Evolutionary conservation across 1,284 basidiomycete genomes (phyloP).

Genomic region (Boletus hoseneyae): DNA sequence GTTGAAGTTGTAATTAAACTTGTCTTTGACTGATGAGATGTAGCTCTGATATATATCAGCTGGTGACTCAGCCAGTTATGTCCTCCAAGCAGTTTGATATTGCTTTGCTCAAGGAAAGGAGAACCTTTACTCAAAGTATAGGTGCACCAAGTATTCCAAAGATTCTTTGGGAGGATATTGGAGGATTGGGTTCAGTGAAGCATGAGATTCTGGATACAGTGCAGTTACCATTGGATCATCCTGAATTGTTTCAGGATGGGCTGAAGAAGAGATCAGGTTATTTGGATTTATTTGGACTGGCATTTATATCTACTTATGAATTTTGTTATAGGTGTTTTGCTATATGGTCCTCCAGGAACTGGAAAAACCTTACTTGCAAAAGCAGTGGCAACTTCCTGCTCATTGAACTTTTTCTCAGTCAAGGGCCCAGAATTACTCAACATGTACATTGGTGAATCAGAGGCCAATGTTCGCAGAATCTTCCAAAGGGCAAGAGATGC

Average conservation of each 20-base stretch:
- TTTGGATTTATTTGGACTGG: neutral
- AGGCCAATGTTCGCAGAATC: constrained; percentile 90
- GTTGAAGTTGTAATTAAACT: neutral
- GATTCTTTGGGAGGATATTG: constrained; percentile 98
- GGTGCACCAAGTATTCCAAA: constrained; percentile 96
- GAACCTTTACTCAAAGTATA: constrained; percentile 87
- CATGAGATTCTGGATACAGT: constrained; percentile 96
- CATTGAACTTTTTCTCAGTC: constrained; percentile 93
- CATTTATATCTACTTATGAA: constrained; percentile 1
- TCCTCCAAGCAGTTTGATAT: constrained; percentile 64
- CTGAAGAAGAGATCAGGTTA: constrained; percentile 93
- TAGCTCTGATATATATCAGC: constrained; percentile 7
- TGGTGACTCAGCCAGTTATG: constrained; percentile 9
- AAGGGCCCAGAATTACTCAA: constrained; percentile 96
- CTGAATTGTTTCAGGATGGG: constrained; percentile 90
- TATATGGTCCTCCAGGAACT: constrained; percentile 94
- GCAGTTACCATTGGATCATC: constrained; percentile 91
- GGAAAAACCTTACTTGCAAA: constrained; percentile 96
- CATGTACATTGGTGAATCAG: constrained; percentile 99
- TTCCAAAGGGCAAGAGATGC: constrained; percentile 92
- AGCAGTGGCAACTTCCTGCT: constrained; percentile 90
- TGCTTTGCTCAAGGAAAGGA: constrained; percentile 75
- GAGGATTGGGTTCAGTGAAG: constrained; percentile 88
- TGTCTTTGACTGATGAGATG: neutral
- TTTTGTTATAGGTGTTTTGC: constrained; percentile 62